A percentile compares a stretch with the other conserved stretches of the same genome.
phyloP scores from a whole-genome alignment of 768 basidiomycete genomes.

The Omphalotus guepiniiformis region DNA sequence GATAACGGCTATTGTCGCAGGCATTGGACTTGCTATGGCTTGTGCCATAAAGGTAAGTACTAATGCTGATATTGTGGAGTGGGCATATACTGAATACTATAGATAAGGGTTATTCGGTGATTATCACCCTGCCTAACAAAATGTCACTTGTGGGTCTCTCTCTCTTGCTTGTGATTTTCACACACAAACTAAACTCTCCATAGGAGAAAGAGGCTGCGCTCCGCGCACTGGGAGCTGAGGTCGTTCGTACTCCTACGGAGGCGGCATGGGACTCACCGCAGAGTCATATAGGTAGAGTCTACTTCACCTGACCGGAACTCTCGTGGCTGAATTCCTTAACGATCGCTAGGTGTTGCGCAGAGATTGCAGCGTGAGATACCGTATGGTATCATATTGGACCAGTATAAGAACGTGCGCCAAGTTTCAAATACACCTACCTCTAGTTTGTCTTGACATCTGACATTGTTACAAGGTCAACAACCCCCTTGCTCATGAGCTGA shows the following conservation, averaged over 20 bases:
- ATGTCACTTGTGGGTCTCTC: slow-evolving; percentile 69
- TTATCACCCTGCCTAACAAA: slow-evolving; percentile 90
- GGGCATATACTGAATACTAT: slow-evolving; percentile 64
- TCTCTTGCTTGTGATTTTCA: neutral
- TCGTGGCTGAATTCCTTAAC: slow-evolving; percentile 88
- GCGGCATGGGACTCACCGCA: slow-evolving; percentile 87
- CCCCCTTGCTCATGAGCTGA: slow-evolving; percentile 85
- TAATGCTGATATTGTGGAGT: slow-evolving; percentile 7
- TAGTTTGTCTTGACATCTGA: neutral
- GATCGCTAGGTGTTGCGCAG: slow-evolving; percentile 79
- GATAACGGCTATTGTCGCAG: slow-evolving; percentile 30
- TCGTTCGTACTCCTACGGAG: slow-evolving; percentile 89
- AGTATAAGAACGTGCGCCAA: slow-evolving; percentile 70
- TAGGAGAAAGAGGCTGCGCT: slow-evolving; percentile 92
- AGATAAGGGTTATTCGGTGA: slow-evolving; percentile 89
- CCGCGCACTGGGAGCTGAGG: slow-evolving; percentile 89
- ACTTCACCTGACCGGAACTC: slow-evolving; percentile 26
- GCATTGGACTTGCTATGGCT: slow-evolving; percentile 90
- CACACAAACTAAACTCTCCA: neutral
- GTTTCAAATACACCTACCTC: no score
- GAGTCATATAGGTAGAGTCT: slow-evolving; percentile 83
- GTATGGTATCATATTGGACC: slow-evolving; percentile 85
- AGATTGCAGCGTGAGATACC: slow-evolving; percentile 76
- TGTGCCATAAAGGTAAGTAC: slow-evolving; percentile 85
- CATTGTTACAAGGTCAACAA: slow-evolving; percentile 60